Conservation (phyloP, 2,329 filamentous ascomycete genomes). For the Knufia petricola region DNA sequence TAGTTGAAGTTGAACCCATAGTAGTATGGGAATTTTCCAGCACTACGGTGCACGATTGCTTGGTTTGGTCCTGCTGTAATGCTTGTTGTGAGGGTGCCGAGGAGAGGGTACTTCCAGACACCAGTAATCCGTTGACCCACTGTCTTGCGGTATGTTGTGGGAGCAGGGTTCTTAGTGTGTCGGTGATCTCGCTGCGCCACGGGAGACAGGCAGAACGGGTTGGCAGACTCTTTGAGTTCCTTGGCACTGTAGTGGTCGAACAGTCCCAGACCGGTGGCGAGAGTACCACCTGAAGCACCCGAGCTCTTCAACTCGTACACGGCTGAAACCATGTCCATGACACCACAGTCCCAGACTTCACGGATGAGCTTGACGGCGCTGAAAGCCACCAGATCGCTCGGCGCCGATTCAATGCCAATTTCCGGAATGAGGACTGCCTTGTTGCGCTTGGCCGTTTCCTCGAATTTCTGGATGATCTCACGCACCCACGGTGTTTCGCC, state of each 20-base stretch:
- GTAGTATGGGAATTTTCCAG: constrained; percentile 47
- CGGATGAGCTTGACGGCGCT: constrained; percentile 45
- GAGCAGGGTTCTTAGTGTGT: constrained; percentile 35
- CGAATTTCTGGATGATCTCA: constrained; percentile 52
- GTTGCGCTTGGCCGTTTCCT: constrained; percentile 49
- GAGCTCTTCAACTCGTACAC: constrained; percentile 46
- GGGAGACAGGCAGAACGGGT: constrained; percentile 20
- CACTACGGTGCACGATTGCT: constrained; percentile 50
- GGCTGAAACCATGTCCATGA: constrained; percentile 42
- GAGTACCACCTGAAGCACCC: constrained; percentile 49
- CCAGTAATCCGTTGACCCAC: constrained; percentile 39
- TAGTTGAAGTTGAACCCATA: constrained; percentile 52
- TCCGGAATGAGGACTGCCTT: constrained; percentile 54
- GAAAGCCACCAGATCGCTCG: constrained; percentile 47
- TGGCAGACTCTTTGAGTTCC: constrained; percentile 12
- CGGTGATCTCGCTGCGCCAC: constrained; percentile 41
- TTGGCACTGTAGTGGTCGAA: constrained; percentile 29
- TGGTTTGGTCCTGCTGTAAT: constrained; percentile 44
- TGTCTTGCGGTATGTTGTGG: constrained; percentile 29
- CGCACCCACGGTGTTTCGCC: constrained; percentile 57
- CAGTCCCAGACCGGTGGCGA: constrained; percentile 55
- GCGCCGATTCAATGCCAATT: constrained; percentile 52
- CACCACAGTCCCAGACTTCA: constrained; percentile 40
- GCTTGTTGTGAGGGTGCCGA: constrained; percentile 50
- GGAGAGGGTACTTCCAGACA: constrained; percentile 43